Evolutionary conservation across 2,329 filamentous ascomycete species (phyloP).

Genomic region (Ophiostoma novo-ulmi): DNA sequence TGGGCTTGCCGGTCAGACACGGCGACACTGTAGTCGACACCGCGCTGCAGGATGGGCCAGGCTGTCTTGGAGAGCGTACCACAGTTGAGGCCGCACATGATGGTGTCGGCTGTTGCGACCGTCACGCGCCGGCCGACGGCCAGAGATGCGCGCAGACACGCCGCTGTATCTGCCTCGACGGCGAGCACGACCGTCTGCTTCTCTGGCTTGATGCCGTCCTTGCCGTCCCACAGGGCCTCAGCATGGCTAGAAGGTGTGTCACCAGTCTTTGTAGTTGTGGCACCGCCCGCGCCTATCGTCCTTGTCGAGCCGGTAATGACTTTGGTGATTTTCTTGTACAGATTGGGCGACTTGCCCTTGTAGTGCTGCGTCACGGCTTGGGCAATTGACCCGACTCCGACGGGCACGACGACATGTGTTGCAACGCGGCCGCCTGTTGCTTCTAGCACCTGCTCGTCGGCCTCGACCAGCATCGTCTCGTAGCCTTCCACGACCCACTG

Average conservation of each 20-base stretch:
- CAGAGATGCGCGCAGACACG: constrained; percentile 53
- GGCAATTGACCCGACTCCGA: constrained; percentile 68
- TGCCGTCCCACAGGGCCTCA: constrained; percentile 13
- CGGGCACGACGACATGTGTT: constrained; percentile 54
- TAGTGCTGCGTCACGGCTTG: constrained; percentile 64
- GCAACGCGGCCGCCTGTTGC: constrained; percentile 12
- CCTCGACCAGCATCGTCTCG: constrained; percentile 63
- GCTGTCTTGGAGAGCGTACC: constrained; percentile 62
- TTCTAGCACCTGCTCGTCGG: constrained; percentile 50
- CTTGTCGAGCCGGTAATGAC: background rate
- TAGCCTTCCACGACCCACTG: constrained; percentile 75
- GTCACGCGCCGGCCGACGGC: constrained; percentile 43
- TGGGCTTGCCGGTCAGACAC: constrained; percentile 62
- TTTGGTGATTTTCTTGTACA: background rate
- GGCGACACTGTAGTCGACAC: constrained; percentile 56
- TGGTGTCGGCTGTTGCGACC: constrained; percentile 55
- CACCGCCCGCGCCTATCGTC: background rate
- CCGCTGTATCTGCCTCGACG: constrained; percentile 64
- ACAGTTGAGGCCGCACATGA: constrained; percentile 71
- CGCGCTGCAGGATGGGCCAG: constrained; percentile 54
- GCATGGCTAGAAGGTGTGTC: background rate
- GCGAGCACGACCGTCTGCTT: constrained; percentile 46
- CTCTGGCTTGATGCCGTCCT: constrained; percentile 28
- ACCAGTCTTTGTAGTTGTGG: background rate
- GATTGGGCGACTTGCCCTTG: constrained; percentile 38